Conservation (phyloP, 192 early-diverging fungal species). For the Coemansia sp. region DNA sequence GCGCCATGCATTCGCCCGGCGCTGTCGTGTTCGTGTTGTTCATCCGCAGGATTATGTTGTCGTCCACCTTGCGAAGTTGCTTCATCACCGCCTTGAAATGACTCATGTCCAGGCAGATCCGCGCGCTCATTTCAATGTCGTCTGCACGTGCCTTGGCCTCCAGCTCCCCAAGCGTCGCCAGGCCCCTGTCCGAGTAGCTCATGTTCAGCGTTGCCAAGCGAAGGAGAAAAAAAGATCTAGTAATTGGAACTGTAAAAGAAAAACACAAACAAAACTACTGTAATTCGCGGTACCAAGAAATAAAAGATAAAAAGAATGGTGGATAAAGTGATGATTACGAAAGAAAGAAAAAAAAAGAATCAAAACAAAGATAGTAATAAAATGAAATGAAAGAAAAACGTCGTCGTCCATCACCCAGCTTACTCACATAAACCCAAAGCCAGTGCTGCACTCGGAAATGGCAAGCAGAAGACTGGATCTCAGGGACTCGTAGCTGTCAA, state of each 20-base stretch:
- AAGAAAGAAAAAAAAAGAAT: not conserved
- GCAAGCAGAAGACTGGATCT: slow-evolving; percentile 80
- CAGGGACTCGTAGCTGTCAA: slow-evolving; percentile 88
- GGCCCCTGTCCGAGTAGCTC: slow-evolving; percentile 1
- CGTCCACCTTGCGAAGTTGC: slow-evolving; percentile 72
- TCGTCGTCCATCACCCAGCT: not conserved
- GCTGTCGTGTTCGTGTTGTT: slow-evolving; percentile 73
- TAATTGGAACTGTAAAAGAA: not conserved
- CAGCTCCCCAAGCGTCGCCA: slow-evolving; percentile 39
- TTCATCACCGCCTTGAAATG: slow-evolving; percentile 62
- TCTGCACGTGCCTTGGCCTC: slow-evolving; percentile 18
- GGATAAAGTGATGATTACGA: not conserved
- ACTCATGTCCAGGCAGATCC: slow-evolving; percentile 64
- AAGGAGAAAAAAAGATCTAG: not conserved
- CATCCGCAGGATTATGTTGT: slow-evolving; percentile 76
- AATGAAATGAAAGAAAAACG: slow-evolving; percentile 3
- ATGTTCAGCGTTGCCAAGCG: not conserved
- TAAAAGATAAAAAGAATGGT: not conserved
- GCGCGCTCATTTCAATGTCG: slow-evolving; percentile 34
- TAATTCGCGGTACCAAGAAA: not conserved
- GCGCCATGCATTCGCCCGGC: slow-evolving; percentile 59
- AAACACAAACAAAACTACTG: not conserved
- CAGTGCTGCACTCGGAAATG: slow-evolving; percentile 89
- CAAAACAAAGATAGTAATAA: not conserved
- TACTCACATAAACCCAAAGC: slow-evolving; percentile 79